A percentile compares a stretch with the other conserved stretches of the same genome.
Conservation (phyloP, 1,284 basidiomycete genomes). For the Cerrena zonata region DNA sequence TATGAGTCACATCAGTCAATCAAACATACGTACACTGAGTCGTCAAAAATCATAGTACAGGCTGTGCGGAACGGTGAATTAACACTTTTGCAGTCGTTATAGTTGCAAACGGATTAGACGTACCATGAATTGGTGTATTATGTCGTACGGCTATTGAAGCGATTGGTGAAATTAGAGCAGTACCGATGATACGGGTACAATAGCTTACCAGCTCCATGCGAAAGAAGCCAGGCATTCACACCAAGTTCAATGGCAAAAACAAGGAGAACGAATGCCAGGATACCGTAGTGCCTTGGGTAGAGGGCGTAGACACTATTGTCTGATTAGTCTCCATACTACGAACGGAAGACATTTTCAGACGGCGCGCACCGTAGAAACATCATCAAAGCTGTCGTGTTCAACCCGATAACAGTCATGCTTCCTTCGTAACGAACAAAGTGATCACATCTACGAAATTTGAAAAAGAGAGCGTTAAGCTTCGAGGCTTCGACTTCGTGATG, state of each 20-base stretch:
- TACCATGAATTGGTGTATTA: conserved; percentile 9
- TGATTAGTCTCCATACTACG: neutral
- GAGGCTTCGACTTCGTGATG: too few species aligned
- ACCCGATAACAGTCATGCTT: conserved; percentile 42
- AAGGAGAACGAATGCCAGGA: conserved; percentile 32
- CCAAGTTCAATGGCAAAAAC: conserved; percentile 38
- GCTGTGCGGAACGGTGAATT: conserved; percentile 26
- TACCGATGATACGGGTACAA: neutral
- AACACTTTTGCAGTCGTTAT: neutral
- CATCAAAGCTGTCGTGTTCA: conserved; percentile 46
- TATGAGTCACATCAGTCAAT: neutral
- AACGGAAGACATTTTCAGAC: neutral
- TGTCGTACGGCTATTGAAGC: conserved; percentile 13
- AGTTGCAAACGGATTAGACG: neutral
- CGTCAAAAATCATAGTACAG: conserved; percentile 51
- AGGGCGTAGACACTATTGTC: conserved; percentile 38
- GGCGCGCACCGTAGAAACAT: conserved; percentile 45
- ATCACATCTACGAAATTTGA: conserved; percentile 34
- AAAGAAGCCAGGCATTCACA: conserved; percentile 45
- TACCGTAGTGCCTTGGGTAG: conserved; percentile 32
- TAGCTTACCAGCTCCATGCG: conserved; percentile 16
- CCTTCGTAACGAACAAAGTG: conserved; percentile 49
- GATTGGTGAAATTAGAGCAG: neutral
- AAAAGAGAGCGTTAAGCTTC: too few species aligned
- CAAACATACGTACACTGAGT: conserved; percentile 26